Base-by-base conservation (phyloP, 2,329 filamentous ascomycete genomes). In the Ilyonectria destructans region DNA sequence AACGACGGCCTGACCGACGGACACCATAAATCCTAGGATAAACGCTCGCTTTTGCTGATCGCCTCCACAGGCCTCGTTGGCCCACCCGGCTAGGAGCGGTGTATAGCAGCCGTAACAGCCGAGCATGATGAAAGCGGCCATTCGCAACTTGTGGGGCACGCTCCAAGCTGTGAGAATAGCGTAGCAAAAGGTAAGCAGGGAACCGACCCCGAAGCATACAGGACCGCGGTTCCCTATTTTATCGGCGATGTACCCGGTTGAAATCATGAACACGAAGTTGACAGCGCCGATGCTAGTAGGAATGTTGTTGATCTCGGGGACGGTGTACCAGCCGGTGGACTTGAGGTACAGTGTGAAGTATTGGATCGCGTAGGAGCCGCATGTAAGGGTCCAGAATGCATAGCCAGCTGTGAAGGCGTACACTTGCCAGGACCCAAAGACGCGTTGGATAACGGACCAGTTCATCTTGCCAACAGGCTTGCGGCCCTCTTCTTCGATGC, bases 401-500 rank as follows among this genome's bases (percentile, higher is more conserved):
- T 82, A 85, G 10, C 75, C 82, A 0, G 81, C 69, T 0, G 79
- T 78, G 52, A 85, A 83, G n/a, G 80, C 76, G 68, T 84, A 85
- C 19, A 85, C 78, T 68, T 85, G 82, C 83, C 83, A 85, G 1
- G 80, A 81, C 1, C 69, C 69, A 62, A 81, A 79, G 62, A 84
- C 81, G 62, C 82, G 80, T 54, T 74, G 73, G 60, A 84, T 68
- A 21, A 84, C 78, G 35, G 63, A 48, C 61, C 63, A 71, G 58
- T 83, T 75, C 61, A 83, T 75, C 69, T 81, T 81, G 1, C 80
- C 80, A 2, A 74, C 68, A 3, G 81, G 82, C 55, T 76, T 78
- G 56, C 81, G 79, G 19, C 82, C 83, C 49, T 84, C 83, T 60
- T 90, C 87, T 71, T 92, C 87, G 76, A 96, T 95, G 69, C 92